These are phyloP conservation scores for Daldinia childiae DNA, from an alignment of 495 filamentous ascomycete species.

Conservation along the genomic window DNA sequence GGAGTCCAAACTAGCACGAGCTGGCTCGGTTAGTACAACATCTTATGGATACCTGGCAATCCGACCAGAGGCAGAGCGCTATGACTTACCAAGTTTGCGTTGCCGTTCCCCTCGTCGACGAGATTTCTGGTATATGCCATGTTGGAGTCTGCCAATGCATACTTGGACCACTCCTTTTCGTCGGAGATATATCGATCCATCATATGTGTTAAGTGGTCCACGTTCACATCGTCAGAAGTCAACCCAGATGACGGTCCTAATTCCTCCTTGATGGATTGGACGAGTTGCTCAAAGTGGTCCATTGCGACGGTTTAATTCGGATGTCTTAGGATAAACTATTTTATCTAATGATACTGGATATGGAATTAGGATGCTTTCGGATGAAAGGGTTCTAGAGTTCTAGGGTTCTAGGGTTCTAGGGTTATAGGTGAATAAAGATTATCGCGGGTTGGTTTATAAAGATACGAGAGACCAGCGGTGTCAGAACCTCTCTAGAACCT, in stretches of 20 bases:
- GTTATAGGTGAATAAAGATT: slow-evolving; percentile 22
- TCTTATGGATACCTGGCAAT: not conserved
- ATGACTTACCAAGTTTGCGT: slow-evolving; percentile 79
- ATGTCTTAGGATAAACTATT: slow-evolving; percentile 8
- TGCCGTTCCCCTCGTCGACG: slow-evolving; percentile 90
- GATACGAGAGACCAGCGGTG: slow-evolving; percentile 26
- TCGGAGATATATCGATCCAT: slow-evolving; percentile 78
- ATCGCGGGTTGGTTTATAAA: slow-evolving; percentile 20
- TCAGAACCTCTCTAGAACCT: slow-evolving; percentile 15
- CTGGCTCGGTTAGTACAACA: slow-evolving; percentile 50
- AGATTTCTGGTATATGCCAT: slow-evolving; percentile 86
- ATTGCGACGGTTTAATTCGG: slow-evolving; percentile 18
- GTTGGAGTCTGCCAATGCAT: slow-evolving; percentile 70
- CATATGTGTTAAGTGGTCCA: slow-evolving; percentile 68
- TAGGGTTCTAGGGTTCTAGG: slow-evolving; percentile 8
- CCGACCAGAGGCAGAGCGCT: not conserved
- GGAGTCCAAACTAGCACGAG: slow-evolving; percentile 94
- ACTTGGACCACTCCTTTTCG: slow-evolving; percentile 74
- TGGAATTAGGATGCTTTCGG: slow-evolving; percentile 6
- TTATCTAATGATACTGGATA: slow-evolving; percentile 11
- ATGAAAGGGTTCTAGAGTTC: slow-evolving; percentile 1
- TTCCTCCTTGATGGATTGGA: slow-evolving; percentile 72
- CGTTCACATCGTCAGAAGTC: slow-evolving; percentile 80
- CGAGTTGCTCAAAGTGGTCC: slow-evolving; percentile 75
- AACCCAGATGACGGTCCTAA: slow-evolving; percentile 83